Base-by-base conservation (phyloP, 345 rosid genomes). In the Lepidium didymum region DNA sequence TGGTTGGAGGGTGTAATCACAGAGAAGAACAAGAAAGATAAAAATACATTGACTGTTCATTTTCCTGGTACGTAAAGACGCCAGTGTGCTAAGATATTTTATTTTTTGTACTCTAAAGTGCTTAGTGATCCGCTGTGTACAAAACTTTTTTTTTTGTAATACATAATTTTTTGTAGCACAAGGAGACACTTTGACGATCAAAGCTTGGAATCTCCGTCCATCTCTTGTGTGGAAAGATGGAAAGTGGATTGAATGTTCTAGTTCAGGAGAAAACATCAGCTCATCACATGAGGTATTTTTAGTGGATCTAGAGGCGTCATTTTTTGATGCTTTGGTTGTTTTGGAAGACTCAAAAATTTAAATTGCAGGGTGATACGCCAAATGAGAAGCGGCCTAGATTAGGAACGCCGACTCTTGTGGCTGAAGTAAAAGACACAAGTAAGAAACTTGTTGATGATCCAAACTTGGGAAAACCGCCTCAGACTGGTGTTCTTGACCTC, bases 1-100 rank as follows among this genome's bases (percentile, higher is more conserved):
- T 95, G 99, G 99, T 75, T 85, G 90, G 98, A 95, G 80, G 99
- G 97, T 69, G 84, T 87, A 60, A 75, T 95, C 58, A 81, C 84
- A 37, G 98, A 87, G 73, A 90, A 84, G 84, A 83, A 67, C 87
- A 84, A 89, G 83, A 91, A 81, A 50, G 96, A 95, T 73, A 94
- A 84, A 63, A 80, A 83, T 42, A 65, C 80, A 25, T 70, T 85
- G 15, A 86, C 91, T 37, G 83, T 95, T 37, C 82, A 78, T 74
- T 89, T 95, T 74, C 96, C 93, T 58, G 97, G 99, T 84, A 70
- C 59, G 64, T 62, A 41, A 37, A 64, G 40, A 16, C 6, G 19
- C 11, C 38, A 64, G 10, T 73, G 29, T 59, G 29, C 31, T 40
- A 63, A 19, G 61, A 49, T 69, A 33, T 33, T 31, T 43, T 29